Percentiles rank a stretch among this genome's conserved stretches.
Evolutionary conservation across 2,329 filamentous ascomycete species (phyloP).

Genomic region (Penicillium sp.): DNA sequence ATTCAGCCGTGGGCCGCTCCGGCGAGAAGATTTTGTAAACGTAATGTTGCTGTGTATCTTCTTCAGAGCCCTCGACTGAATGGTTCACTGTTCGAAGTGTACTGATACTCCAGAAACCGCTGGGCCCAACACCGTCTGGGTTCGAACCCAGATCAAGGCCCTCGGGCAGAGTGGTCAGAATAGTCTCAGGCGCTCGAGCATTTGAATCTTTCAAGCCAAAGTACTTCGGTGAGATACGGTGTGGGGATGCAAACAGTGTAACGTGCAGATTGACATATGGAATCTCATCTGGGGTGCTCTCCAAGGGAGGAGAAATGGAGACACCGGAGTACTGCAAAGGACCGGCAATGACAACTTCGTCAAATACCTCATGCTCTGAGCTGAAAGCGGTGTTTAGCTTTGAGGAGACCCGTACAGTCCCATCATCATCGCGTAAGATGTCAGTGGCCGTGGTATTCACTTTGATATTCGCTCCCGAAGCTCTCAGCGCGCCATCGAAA

Average conservation of each 20-base stretch:
- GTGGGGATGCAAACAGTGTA: conserved; percentile 74
- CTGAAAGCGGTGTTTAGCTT: conserved; percentile 17
- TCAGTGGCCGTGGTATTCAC: conserved; percentile 60
- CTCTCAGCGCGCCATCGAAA: conserved; percentile 69
- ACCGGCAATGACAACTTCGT: conserved; percentile 71
- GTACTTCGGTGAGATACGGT: conserved; percentile 59
- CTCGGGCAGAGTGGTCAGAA: conserved; percentile 71
- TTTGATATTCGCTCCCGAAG: conserved; percentile 52
- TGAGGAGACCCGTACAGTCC: conserved; percentile 41
- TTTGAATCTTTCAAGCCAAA: conserved; percentile 54
- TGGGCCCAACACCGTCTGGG: conserved; percentile 55
- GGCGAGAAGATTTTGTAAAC: conserved; percentile 62
- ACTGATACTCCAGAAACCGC: conserved; percentile 79
- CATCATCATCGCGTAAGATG: conserved; percentile 41
- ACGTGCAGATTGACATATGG: conserved; percentile 82
- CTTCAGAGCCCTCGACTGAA: conserved; percentile 32
- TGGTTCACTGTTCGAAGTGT: conserved; percentile 59
- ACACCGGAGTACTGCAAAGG: conserved; percentile 76
- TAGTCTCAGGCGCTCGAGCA: conserved; percentile 55
- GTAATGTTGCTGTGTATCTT: conserved; percentile 39
- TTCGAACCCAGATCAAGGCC: conserved; percentile 36
- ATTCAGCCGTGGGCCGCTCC: conserved; percentile 38
- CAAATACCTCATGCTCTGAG: conserved; percentile 44
- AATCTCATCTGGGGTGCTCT: conserved; percentile 60
- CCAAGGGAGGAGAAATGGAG: conserved; percentile 37